Evolutionary conservation across 768 basidiomycete genomes (phyloP).

Genomic region (Amanita rimosa): DNA sequence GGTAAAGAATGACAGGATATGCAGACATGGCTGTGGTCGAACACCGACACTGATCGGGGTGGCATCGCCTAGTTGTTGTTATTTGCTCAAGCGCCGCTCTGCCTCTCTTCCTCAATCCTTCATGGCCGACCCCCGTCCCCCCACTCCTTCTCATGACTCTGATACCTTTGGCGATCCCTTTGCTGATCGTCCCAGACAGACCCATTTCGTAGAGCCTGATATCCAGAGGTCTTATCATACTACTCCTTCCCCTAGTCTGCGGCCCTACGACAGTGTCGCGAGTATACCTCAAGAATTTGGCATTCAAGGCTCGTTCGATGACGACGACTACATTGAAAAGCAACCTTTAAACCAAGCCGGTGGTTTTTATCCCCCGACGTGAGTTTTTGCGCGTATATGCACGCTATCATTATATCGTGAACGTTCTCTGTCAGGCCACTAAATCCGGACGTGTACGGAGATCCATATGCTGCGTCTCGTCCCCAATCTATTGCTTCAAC

Average conservation of each 20-base stretch:
- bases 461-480: constrained; percentile 43
- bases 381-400: constrained; percentile 16
- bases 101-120: constrained; percentile 10
- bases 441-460: constrained; percentile 54
- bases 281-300: constrained; percentile 45
- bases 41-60: neutral
- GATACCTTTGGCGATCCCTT: constrained; percentile 55
- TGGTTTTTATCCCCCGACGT: constrained; percentile 73
- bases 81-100: constrained; percentile 2
- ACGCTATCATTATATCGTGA: neutral
- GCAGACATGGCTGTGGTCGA: neutral
- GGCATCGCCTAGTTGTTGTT: neutral
- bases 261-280: constrained; percentile 47
- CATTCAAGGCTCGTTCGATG: constrained; percentile 31
- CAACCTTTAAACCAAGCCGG: constrained; percentile 58
- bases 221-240: constrained; percentile 25
- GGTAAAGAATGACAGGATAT: constrained; percentile 31
- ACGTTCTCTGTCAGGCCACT: constrained; percentile 17
- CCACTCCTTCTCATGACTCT: constrained; percentile 19
- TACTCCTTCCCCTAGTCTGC: constrained; percentile 20
- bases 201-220: constrained; percentile 50
- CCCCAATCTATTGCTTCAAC: constrained; percentile 41
- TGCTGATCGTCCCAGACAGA: constrained; percentile 50
- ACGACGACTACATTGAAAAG: constrained; percentile 71
- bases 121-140: constrained; percentile 30